These are phyloP conservation scores for Lactarius quietus DNA, from an alignment of 768 basidiomycete species.

Conservation along the genomic window DNA sequence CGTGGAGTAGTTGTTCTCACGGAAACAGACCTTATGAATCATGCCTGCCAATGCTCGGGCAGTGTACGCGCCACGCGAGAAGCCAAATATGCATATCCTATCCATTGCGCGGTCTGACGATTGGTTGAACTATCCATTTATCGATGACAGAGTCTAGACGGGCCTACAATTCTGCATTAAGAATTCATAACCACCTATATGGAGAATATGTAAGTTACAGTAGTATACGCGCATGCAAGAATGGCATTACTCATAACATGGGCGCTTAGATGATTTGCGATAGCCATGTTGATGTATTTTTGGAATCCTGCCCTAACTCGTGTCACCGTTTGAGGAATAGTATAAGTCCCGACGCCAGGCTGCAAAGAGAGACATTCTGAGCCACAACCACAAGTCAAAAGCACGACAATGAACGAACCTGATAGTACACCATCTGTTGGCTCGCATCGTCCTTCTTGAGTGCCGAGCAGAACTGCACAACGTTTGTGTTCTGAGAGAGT, in stretches of 20 bases:
- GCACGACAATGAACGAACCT: constrained; percentile 38
- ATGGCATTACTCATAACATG: constrained; percentile 60
- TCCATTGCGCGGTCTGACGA: constrained; percentile 59
- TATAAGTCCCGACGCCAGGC: constrained; percentile 74
- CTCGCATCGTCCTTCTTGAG: constrained; percentile 60
- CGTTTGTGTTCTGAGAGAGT: constrained; percentile 59
- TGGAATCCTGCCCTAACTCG: constrained; percentile 51
- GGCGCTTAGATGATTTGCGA: constrained; percentile 57
- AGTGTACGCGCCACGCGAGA: constrained; percentile 76
- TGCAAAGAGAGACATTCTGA: constrained; percentile 27
- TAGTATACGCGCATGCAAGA: not conserved
- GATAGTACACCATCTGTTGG: constrained; percentile 73
- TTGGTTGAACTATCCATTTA: not conserved
- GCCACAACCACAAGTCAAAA: not conserved
- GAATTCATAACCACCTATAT: constrained; percentile 67
- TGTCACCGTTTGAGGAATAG: constrained; percentile 57
- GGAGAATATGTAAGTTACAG: not conserved
- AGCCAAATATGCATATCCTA: constrained; percentile 77
- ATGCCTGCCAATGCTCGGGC: constrained; percentile 70
- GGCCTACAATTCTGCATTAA: constrained; percentile 68
- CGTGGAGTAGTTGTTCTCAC: no score
- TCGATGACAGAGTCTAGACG: not conserved
- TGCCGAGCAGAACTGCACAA: constrained; percentile 65
- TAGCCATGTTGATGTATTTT: constrained; percentile 55
- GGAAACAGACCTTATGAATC: constrained; percentile 53